Percentiles rank a stretch among this genome's conserved stretches.
Conservation (phyloP, 129 eudicot genomes). For the Tagetes erecta region DNA sequence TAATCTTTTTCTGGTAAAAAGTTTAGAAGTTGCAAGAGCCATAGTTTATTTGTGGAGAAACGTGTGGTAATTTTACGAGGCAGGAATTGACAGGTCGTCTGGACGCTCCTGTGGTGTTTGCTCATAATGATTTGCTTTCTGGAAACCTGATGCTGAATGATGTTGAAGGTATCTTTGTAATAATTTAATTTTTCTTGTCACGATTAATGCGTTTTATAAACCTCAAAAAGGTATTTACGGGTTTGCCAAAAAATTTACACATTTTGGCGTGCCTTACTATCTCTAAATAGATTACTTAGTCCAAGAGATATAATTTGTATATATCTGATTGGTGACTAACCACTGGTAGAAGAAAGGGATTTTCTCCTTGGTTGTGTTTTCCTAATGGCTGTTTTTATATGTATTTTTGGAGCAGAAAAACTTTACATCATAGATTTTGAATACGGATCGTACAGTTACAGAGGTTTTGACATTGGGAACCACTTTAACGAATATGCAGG, state of each 20-base stretch:
- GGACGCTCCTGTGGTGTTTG: slow-evolving; percentile 84
- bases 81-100: slow-evolving; percentile 88
- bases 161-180: slow-evolving; percentile 58
- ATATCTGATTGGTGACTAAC: slow-evolving; percentile 4
- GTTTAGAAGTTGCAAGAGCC: slow-evolving; percentile 17
- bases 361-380: not conserved
- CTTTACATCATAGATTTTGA: slow-evolving; percentile 94
- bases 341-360: not conserved
- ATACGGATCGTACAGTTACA: slow-evolving; percentile 89
- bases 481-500: slow-evolving; percentile 99
- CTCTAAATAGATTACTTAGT: not conserved
- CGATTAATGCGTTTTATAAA: not conserved
- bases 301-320: not conserved
- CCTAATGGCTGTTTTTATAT: slow-evolving; percentile 14
- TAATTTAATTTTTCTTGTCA: not conserved
- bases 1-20: slow-evolving; percentile 17
- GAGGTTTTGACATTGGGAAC: slow-evolving; percentile 98
- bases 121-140: slow-evolving; percentile 91
- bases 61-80: slow-evolving; percentile 40
- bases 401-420: slow-evolving; percentile 54
- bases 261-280: not conserved
- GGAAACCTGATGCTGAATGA: slow-evolving; percentile 95
- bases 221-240: not conserved
- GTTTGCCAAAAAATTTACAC: not conserved
- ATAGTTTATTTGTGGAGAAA: slow-evolving; percentile 38